Evolutionary conservation across 1,284 basidiomycete genomes (phyloP).

Genomic region (Irpex rosettiformis): DNA sequence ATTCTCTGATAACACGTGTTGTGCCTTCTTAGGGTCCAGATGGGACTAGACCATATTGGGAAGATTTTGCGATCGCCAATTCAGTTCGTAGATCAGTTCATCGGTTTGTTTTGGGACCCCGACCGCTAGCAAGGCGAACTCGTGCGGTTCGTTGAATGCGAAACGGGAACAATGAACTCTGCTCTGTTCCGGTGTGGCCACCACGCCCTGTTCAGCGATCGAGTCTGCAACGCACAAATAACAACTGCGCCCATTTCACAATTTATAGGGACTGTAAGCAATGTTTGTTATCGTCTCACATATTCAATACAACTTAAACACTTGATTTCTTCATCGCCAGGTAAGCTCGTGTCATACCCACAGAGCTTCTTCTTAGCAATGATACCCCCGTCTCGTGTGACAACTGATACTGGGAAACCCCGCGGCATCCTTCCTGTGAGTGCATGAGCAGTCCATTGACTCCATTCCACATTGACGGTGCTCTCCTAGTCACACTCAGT

Average conservation of each 20-base stretch:
- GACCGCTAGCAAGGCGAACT: neutral
- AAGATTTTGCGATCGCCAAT: neutral
- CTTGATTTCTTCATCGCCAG: neutral
- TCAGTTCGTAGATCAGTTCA: neutral
- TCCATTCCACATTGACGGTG: neutral
- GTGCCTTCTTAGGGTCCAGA: slow-evolving; percentile 2
- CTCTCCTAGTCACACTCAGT: neutral
- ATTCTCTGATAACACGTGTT: slow-evolving; percentile 8
- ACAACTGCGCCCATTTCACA: neutral
- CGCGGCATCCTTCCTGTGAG: neutral
- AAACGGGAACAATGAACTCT: neutral
- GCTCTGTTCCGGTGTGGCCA: neutral
- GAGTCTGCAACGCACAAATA: neutral
- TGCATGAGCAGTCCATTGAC: neutral
- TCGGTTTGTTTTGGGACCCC: neutral
- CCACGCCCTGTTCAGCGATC: neutral
- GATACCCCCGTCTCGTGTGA: neutral
- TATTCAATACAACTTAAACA: neutral
- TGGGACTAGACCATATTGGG: neutral
- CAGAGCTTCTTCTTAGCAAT: neutral
- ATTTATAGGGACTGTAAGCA: neutral
- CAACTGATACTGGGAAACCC: neutral
- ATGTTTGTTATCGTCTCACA: neutral
- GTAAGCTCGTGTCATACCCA: neutral
- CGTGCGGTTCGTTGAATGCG: neutral